Percentiles rank a stretch among this genome's conserved stretches.
Conservation (phyloP, 139 green algal species). For the Chlorella vulgaris region DNA sequence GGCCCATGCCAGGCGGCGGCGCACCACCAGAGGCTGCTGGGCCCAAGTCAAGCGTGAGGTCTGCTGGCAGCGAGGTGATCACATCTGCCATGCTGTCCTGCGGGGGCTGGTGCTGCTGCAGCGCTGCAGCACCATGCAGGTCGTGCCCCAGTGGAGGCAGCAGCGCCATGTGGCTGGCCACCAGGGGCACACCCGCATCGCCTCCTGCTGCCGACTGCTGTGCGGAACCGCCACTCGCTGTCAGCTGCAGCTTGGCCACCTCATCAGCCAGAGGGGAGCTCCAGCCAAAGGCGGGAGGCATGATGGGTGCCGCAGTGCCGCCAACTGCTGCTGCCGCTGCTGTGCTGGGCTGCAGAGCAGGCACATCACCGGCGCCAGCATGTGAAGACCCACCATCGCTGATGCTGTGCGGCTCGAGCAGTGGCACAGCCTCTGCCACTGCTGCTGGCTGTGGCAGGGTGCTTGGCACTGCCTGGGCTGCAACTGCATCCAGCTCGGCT, state of each 20-base stretch:
- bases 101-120: not conserved
- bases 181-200: not conserved
- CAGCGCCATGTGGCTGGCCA: slow-evolving; percentile 4
- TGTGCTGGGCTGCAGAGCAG: not conserved
- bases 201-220: too few relatives aligned
- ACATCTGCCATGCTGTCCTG: slow-evolving; percentile 24
- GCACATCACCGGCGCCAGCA: too few relatives aligned
- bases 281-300: slow-evolving; percentile 31
- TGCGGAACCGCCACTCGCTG: not conserved
- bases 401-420: too few relatives aligned
- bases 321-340: not conserved
- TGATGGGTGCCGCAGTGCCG: not conserved
- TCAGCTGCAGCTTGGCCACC: slow-evolving; percentile 39
- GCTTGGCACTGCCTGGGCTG: too few relatives aligned
- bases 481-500: not conserved
- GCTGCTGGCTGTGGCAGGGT: too few relatives aligned
- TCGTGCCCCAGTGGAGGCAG: slow-evolving; percentile 12
- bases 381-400: too few relatives aligned
- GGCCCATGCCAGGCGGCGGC: not conserved
- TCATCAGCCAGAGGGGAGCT: slow-evolving; percentile 36
- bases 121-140: not conserved
- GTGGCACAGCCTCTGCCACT: too few relatives aligned
- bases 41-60: slow-evolving; percentile 29
- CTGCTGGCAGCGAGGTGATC: slow-evolving; percentile 29
- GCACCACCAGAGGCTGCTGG: not conserved